A percentile compares a stretch with the other conserved stretches of the same genome.
Evolutionary conservation across 257 asterid species (phyloP).

Genomic region (Avicennia marina): DNA sequence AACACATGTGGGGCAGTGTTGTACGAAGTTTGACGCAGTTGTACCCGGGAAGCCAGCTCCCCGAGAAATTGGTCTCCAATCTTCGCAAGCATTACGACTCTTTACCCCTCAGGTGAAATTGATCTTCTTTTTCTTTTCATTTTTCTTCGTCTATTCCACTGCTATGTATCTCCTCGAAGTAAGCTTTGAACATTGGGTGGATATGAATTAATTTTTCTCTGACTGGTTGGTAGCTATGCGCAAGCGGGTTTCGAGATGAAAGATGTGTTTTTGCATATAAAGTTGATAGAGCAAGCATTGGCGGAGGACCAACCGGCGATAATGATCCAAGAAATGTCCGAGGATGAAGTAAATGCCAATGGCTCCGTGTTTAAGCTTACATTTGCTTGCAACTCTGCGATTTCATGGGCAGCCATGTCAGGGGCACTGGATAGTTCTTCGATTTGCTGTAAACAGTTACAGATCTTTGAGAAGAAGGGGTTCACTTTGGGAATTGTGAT

Average conservation of each 20-base stretch:
- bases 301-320: constrained; percentile 74
- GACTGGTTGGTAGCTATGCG: constrained; percentile 55
- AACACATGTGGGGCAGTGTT: constrained; percentile 80
- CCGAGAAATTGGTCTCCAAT: constrained; percentile 88
- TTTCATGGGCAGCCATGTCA: constrained; percentile 94
- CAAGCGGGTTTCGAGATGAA: constrained; percentile 96
- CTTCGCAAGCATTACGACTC: constrained; percentile 96
- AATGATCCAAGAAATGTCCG: constrained; percentile 70
- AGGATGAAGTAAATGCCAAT: constrained; percentile 44
- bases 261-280: constrained; percentile 92
- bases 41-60: constrained; percentile 95
- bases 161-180: no score
- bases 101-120: constrained; percentile 71
- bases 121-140: constrained; percentile 2
- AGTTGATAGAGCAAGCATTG: constrained; percentile 83
- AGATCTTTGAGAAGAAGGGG: constrained; percentile 95
- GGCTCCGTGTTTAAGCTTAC: constrained; percentile 72
- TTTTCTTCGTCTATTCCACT: not conserved
- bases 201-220: not conserved
- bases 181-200: constrained; percentile 4
- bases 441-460: constrained; percentile 78
- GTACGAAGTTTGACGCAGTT: constrained; percentile 93
- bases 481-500: constrained; percentile 73
- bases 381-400: constrained; percentile 80
- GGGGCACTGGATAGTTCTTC: constrained; percentile 82